These are phyloP conservation scores for Cutaneotrichosporon cyanovorans DNA, from an alignment of 1,284 basidiomycete species.

Conservation along the genomic window DNA sequence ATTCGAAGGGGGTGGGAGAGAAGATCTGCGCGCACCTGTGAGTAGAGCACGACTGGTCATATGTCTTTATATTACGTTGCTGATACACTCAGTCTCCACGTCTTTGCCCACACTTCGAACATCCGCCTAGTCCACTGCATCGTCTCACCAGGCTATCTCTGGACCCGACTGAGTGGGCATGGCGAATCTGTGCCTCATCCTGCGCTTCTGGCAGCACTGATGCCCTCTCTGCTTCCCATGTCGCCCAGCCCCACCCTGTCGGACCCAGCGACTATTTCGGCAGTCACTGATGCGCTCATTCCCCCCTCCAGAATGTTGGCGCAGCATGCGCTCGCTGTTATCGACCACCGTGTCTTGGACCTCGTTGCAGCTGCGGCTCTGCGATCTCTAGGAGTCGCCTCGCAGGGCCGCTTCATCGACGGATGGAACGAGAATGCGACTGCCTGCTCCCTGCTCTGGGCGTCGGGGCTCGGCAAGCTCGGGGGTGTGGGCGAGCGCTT, in stretches of 20 bases:
- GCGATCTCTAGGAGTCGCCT: constrained; percentile 19
- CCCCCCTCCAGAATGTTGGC: constrained; percentile 19
- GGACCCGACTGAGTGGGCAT: constrained; percentile 20
- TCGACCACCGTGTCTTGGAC: constrained; percentile 34
- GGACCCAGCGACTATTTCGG: background rate
- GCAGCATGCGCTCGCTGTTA: constrained; percentile 19
- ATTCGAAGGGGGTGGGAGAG: constrained; percentile 28
- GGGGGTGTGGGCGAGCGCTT: constrained; percentile 26
- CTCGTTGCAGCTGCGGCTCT: constrained; percentile 26
- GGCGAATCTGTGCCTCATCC: constrained; percentile 27
- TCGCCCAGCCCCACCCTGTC: constrained; percentile 11
- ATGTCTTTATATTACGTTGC: too few relatives aligned
- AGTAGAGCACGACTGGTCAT: constrained; percentile 7
- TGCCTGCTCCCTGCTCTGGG: constrained; percentile 21
- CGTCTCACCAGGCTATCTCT: constrained; percentile 22
- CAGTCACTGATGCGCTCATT: constrained; percentile 5
- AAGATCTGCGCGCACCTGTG: constrained; percentile 38
- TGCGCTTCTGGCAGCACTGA: constrained; percentile 25
- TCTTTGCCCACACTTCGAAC: constrained; percentile 18
- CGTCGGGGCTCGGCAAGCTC: constrained; percentile 30
- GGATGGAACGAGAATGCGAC: constrained; percentile 30
- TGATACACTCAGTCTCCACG: constrained; percentile 21
- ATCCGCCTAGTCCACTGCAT: constrained; percentile 14
- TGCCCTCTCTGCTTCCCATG: constrained; percentile 22
- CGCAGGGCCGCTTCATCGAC: constrained; percentile 31